Conservation (phyloP, 169 alveolate species). For the Plasmodium gaboni region DNA sequence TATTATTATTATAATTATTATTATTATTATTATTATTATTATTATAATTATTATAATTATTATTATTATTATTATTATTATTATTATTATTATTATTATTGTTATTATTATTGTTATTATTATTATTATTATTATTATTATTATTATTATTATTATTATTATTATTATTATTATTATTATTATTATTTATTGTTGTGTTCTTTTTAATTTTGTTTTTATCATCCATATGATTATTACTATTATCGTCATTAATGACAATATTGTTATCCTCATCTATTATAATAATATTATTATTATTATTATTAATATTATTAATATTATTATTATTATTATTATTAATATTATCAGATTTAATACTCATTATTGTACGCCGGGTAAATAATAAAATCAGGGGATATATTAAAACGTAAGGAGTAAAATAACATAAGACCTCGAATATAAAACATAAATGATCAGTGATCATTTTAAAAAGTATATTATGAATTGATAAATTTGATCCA, state of each 20-base stretch:
- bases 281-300: neutral
- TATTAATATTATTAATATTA: neutral
- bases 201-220: too few relatives aligned
- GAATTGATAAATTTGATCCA: conserved; percentile 47
- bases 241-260: too few relatives aligned
- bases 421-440: conserved; percentile 62
- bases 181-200: too few relatives aligned
- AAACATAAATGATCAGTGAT: conserved; percentile 68
- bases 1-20: too few relatives aligned
- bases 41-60: neutral
- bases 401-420: conserved; percentile 73
- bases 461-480: conserved; percentile 38
- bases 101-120: too few relatives aligned
- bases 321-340: neutral
- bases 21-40: too few relatives aligned
- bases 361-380: neutral
- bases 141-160: too few relatives aligned
- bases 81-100: neutral
- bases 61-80: neutral
- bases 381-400: conserved; percentile 56
- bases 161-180: too few relatives aligned
- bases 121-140: too few relatives aligned
- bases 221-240: too few relatives aligned
- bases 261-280: too few relatives aligned
- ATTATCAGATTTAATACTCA: neutral